Conservation (phyloP, 345 rosid species). For the Brassica incana region DNA sequence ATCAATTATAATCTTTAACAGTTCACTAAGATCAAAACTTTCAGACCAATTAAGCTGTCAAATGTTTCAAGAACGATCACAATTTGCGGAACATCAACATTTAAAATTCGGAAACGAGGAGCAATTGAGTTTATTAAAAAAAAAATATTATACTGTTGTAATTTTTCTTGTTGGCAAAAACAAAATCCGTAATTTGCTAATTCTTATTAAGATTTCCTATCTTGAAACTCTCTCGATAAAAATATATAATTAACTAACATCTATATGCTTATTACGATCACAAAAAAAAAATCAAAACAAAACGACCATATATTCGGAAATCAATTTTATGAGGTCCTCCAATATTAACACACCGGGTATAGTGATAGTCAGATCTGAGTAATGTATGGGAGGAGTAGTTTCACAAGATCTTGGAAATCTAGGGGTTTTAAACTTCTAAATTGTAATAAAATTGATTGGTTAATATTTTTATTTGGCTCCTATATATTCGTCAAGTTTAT, state of each 20-base stretch:
- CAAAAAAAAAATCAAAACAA: conserved; percentile 19
- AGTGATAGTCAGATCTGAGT: background rate
- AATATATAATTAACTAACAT: conserved; percentile 4
- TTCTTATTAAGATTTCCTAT: conserved; percentile 30
- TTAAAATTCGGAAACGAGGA: background rate
- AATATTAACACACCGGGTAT: conserved; percentile 13
- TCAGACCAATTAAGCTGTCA: conserved; percentile 41
- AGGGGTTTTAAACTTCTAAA: conserved; percentile 14
- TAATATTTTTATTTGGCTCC: conserved; percentile 15
- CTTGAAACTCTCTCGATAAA: conserved; percentile 11
- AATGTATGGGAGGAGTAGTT: conserved; percentile 5
- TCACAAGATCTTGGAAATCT: conserved; percentile 39
- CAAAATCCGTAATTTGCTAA: conserved; percentile 13
- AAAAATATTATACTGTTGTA: background rate
- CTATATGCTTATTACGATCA: conserved; percentile 14
- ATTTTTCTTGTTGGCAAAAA: background rate
- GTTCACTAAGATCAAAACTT: conserved; percentile 18
- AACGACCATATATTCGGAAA: conserved; percentile 32
- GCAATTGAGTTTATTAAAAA: background rate
- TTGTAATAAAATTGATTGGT: background rate
- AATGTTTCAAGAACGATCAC: conserved; percentile 1
- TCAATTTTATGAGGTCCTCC: conserved; percentile 11
- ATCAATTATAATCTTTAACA: conserved; percentile 28
- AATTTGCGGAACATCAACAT: background rate
- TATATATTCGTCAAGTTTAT: conserved; percentile 45